Base-by-base conservation (phyloP, 139 green algal species). In the Chlorella vulgaris region DNA sequence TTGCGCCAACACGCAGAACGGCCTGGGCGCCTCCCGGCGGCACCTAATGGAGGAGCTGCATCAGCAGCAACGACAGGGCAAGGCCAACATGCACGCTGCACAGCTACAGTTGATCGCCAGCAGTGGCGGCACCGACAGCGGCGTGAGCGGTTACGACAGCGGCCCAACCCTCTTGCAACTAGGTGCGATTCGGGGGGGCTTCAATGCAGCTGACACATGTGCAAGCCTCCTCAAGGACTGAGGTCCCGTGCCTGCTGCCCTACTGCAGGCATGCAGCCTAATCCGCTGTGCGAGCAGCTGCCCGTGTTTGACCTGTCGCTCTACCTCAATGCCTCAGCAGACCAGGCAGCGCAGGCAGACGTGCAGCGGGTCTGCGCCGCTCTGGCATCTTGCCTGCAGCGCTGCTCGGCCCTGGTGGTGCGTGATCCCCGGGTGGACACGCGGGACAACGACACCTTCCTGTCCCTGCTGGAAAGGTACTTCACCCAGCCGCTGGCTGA, bases 381-480 rank as follows among this genome's bases (percentile, higher is more conserved):
- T 1, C 36, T 95, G 24, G 87, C 91, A 0, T 4, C 63, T 1
- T 91, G 86, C 63, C 63, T 95, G 35, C 47, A 69, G 19, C 22
- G 84, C 4, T 91, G 85, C 0, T 89, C 90, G 0, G 89, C 85
- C 53, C 76, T 94, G 26, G 74, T 94, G 65, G 88, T 98, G 13
- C 87, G 91, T 6, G 94, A 98, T 82, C 92, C 90, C 0, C 88
- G 95, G 1, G 92, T 94, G 4, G 28, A 85, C 43, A 40, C 38
- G 6, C 76, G 61, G 1, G 85, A 95, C 62, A 96, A 94, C 51
- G 86, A 93, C 50, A 13, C 10, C 29, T 98, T 98, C 73, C 69
- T 98, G 3, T 87, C 95, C 81, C 86, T 93, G 75, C 90, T 98
- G 89, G 95, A 98, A 86, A 28, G 47, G 55, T 98, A 98, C 76